Evolutionary conservation across 2,329 filamentous ascomycete species (phyloP), one percentile per base, ranked within the genome.

Genomic region (Fusarium veterinarium): DNA sequence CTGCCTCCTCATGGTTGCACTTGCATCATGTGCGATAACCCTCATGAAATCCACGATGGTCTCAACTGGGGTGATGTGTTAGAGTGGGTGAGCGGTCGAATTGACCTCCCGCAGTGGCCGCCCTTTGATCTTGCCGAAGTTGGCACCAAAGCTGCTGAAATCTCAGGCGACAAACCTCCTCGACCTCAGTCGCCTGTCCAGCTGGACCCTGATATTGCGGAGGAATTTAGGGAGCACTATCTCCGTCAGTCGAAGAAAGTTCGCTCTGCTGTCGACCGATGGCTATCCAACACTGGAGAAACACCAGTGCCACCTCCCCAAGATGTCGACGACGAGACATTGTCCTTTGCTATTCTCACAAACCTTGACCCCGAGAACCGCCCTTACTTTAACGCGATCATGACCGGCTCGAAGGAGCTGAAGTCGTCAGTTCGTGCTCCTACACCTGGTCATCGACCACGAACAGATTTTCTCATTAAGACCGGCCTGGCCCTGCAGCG

Each of bases 1-100:
- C 91, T 99, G 40, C 95, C 95, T 0, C 91, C 91, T 0, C 91
- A 97, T 77, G 91, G 92, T n/a, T 98, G 95, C 80, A 85, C 87
- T 46, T 98, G 95, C 80, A 86, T 96, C 62, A 93, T 98, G 86
- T 98, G 95, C 79, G 89, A 92, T 51, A 85, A 83, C 17, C 83
- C 83, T 7, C 84, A 89, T 41, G 87, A 91, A 41, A 88, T 92
- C 20, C 89, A 91, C 70, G 88, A 87, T 61, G 95, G 95, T 5
- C 86, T 98, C 35, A 96, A 94, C 70, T 99, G 95, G 95, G 95
- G 96, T 14, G 95, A 98, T 79, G 95, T 98, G 17, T 84, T 99
- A 30, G 96, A 99, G 81, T 91, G 95, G 79, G 95, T 97, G 17
- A 96, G 94, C 72, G 95, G 95, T 23, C 91, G 95, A 60, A 90